Evolutionary conservation across 768 basidiomycete species (phyloP).

Genomic region (Calvatia gigantea): DNA sequence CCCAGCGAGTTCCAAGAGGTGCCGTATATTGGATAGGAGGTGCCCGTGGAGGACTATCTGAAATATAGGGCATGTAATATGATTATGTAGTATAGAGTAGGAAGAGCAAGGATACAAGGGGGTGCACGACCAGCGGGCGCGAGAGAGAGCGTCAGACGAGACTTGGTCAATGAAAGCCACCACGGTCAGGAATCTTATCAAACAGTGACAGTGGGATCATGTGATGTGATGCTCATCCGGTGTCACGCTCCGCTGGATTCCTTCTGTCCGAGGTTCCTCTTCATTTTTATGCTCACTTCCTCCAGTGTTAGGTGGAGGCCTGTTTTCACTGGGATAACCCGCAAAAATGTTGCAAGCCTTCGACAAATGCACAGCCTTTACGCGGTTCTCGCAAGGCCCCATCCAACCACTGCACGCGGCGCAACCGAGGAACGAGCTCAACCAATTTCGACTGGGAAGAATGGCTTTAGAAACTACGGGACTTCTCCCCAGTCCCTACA

Average conservation of each 20-base stretch:
- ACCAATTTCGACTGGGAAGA: neutral
- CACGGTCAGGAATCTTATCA: constrained; percentile 18
- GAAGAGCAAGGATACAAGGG: constrained; percentile 26
- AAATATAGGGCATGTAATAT: constrained; percentile 34
- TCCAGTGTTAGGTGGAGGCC: constrained; percentile 26
- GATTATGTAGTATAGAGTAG: constrained; percentile 22
- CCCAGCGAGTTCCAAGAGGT: constrained; percentile 79
- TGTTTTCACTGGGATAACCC: neutral
- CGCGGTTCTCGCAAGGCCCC: neutral
- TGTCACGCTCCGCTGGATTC: neutral
- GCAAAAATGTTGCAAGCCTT: neutral
- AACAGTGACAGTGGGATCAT: neutral
- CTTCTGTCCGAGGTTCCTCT: neutral
- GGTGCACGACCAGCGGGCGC: constrained; percentile 44
- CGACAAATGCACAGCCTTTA: neutral
- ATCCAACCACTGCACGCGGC: neutral
- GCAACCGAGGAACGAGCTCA: neutral
- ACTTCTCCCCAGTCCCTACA: constrained; percentile 5
- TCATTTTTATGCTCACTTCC: constrained; percentile 31
- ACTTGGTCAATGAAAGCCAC: constrained; percentile 10
- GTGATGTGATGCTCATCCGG: constrained; percentile 12
- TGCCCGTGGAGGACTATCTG: constrained; percentile 61
- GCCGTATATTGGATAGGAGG: constrained; percentile 71
- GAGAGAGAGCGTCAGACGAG: constrained; percentile 15
- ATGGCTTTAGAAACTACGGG: constrained; percentile 5